Base-by-base conservation (phyloP, 1,284 basidiomycete species). In the Trichosporon sp. region DNA sequence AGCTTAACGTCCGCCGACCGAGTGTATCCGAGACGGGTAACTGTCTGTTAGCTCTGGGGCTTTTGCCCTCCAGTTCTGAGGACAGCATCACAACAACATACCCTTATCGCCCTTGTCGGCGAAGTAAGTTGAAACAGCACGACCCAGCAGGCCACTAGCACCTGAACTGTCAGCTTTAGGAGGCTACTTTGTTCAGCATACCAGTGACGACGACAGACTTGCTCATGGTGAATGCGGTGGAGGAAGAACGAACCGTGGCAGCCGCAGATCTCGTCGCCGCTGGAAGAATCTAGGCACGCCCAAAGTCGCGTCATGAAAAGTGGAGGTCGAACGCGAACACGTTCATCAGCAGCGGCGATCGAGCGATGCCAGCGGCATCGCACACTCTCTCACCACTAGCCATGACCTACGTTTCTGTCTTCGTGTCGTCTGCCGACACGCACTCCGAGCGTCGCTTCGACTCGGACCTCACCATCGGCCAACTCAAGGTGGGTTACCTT, bases 391-490 rank as follows among this genome's bases (percentile, higher is more conserved):
- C 59, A 63, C 59, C 14, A 35, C 16, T 63, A 54, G 51, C 35
- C 64, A 71, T 71, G 69, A 26, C 68, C 16, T 69, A 70, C 67
- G 19, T 93, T 59, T 90, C 88, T 71, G 85, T 96, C 65, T 93
- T 90, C 76, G 90, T 96, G 12, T 81, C 88, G n/a, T 96, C 94
- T 2, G 90, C 90, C 8, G 92, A 95, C 77, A 96, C 93, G 0
- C 90, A 89, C 74, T 93, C 92, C 0, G 94, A 97, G 84, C 88
- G 94, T 66, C 88, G 91, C 0, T 88, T 93, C 76, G 91, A 94
- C 76, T 88, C 89, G 10, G 88, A 89, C 76, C 84, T 90, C 46
- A 91, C 92, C 0, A 86, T 96, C 70, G 86, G 86, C 38, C 88
- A 91, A 77, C 89, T 96, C 76, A 96, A 96, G 88, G 92, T 92